Evolutionary conservation across 495 filamentous ascomycete species (phyloP).

Genomic region (Penicillium turbatum): DNA sequence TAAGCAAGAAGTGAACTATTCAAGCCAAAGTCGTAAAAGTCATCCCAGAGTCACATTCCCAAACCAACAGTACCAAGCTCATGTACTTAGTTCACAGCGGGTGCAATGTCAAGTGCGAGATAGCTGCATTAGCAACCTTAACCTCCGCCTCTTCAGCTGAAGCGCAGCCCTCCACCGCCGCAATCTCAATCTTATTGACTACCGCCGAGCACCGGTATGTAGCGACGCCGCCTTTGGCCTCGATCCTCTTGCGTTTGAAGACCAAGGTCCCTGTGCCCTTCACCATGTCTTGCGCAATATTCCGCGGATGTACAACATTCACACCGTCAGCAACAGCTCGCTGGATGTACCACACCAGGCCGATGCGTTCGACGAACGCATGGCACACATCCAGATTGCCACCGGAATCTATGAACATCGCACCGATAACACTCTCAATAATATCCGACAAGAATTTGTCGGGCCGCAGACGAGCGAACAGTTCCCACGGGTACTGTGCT

Average conservation of each 20-base stretch:
- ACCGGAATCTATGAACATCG: slow-evolving; percentile 75
- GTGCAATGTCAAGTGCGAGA: slow-evolving; percentile 11
- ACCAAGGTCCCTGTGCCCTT: slow-evolving; percentile 20
- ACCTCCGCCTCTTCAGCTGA: slow-evolving; percentile 30
- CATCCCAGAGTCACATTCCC: neutral
- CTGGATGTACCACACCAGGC: slow-evolving; percentile 59
- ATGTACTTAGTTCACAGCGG: neutral
- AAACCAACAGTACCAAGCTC: neutral
- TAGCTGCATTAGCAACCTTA: slow-evolving; percentile 19
- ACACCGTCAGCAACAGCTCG: slow-evolving; percentile 57
- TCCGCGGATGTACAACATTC: slow-evolving; percentile 69
- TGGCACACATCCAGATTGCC: slow-evolving; percentile 56
- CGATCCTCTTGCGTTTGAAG: slow-evolving; percentile 17
- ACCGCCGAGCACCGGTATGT: slow-evolving; percentile 8
- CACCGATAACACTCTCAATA: slow-evolving; percentile 76
- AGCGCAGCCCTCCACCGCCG: slow-evolving; percentile 7
- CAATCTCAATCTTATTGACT: slow-evolving; percentile 7
- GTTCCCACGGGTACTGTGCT: slow-evolving; percentile 66
- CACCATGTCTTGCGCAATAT: slow-evolving; percentile 58
- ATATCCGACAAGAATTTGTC: slow-evolving; percentile 86
- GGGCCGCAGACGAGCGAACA: slow-evolving; percentile 58
- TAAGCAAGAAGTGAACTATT: neutral
- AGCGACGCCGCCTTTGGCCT: neutral
- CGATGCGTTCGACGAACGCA: slow-evolving; percentile 56
- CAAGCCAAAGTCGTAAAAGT: neutral